Evolutionary conservation across 1,139 yeast species (phyloP).

Genomic region (Magnusiomyces clavatus): DNA sequence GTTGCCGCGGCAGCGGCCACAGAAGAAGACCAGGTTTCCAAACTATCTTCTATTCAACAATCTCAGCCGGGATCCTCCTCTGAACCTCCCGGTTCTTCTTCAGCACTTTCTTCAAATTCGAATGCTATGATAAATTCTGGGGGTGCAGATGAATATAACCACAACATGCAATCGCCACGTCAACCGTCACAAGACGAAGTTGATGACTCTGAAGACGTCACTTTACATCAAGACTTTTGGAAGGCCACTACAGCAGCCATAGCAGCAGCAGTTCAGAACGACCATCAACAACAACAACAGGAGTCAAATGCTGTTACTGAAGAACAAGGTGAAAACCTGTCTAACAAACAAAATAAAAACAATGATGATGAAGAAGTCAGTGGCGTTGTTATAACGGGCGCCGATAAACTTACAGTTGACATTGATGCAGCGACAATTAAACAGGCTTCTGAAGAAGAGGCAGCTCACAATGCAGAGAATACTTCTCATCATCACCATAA

Average conservation of each 20-base stretch:
- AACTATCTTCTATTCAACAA: too few species aligned
- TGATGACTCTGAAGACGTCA: background rate
- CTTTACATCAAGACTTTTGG: background rate
- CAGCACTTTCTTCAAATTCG: too few species aligned
- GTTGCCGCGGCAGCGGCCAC: background rate
- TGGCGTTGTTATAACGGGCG: background rate
- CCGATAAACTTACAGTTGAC: background rate
- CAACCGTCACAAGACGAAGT: background rate
- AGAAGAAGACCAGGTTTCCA: background rate
- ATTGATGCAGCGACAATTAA: background rate
- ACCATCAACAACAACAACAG: background rate
- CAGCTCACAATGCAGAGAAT: background rate
- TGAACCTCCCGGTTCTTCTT: too few species aligned
- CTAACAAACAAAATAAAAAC: background rate
- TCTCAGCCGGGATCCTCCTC: too few species aligned
- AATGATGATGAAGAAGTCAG: background rate
- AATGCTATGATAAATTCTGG: too few species aligned
- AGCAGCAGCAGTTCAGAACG: background rate
- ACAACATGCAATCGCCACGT: too few species aligned
- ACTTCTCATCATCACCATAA: too few species aligned
- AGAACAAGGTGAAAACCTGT: constrained; percentile 1
- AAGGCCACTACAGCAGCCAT: constrained; percentile 1
- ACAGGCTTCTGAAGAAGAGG: background rate
- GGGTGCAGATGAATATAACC: too few species aligned
- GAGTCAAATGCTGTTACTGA: background rate